Conservation (phyloP, 345 rosid species). For the Sonneratia caseolaris region DNA sequence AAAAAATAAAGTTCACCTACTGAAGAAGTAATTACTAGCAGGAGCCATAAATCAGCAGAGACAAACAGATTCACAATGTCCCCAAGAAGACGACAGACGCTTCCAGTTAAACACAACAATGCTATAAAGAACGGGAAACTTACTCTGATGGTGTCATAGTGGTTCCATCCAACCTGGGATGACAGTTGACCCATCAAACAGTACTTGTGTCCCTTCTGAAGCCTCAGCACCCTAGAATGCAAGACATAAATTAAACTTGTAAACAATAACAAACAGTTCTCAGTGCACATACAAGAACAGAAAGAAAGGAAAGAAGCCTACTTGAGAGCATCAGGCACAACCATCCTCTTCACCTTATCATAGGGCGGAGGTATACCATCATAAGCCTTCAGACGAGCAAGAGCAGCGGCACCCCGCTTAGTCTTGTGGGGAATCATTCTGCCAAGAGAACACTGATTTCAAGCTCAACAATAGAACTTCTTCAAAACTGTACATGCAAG, state of each 20-base stretch:
- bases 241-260: not conserved
- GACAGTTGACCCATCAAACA: constrained; percentile 64
- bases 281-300: not conserved
- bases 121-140: constrained; percentile 5
- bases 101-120: not conserved
- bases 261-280: not conserved
- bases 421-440: constrained; percentile 90
- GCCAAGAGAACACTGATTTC: not conserved
- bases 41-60: not conserved
- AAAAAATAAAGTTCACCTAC: not conserved
- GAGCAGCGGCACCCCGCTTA: constrained; percentile 76
- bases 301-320: constrained; percentile 10
- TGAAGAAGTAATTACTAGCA: not conserved
- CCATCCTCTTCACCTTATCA: constrained; percentile 81
- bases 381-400: constrained; percentile 65
- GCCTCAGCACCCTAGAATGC: constrained; percentile 70
- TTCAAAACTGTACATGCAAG: not conserved
- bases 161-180: constrained; percentile 82
- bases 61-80: not conserved
- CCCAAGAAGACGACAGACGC: not conserved
- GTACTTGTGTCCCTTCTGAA: constrained; percentile 70
- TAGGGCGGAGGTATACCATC: constrained; percentile 80
- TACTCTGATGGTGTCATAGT: constrained; percentile 69
- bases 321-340: constrained; percentile 87
- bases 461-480: not conserved